Base-by-base conservation (phyloP, 2,329 filamentous ascomycete genomes). In the Arthrobotrys conoides region DNA sequence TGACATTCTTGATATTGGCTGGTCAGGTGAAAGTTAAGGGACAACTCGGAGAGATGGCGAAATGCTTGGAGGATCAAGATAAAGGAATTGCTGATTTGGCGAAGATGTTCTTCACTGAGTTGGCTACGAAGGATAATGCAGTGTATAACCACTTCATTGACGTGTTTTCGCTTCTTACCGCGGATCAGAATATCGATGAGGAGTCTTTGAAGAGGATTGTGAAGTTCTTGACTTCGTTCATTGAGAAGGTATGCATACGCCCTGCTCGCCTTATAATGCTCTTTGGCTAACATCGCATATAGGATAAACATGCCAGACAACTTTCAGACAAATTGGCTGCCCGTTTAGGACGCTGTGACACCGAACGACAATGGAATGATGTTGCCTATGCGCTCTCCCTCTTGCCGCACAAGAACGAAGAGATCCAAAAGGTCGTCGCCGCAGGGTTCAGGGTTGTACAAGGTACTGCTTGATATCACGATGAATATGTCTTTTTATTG, bases 81-180 rank as follows among this genome's bases (percentile, higher is more conserved):
- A 94, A 94, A 85, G 90, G 93, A 79, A 97, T 98, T 80, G 93
- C 94, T 0, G 96, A 99, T 83, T 88, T 99, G 83, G 93, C 94
- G 14, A 89, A 93, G 76, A 98, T 98, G 95, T 99, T 99, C 89
- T 99, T 99, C 85, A 95, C 93, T 0, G 96, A 99, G 85, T 88
- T 99, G 70, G 94, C 94, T 79, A 97, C 94, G 81, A 99, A 99
- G 87, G 96, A 99, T 84, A 99, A 99, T 83, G 96, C 96, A 1
- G 93, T 99, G 1, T 99, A 99, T 85, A 99, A 99, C 84, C 95
- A 99, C 86, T 99, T 99, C 85, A 94, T 99, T 30, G 96, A 99
- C 84, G 98, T 99, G 93, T 99, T 99, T 85, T 95, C 92, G 83
- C 86, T 98, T 80, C 87, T 99, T 57, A 96, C 93, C 73, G 92